phyloP scores from a whole-genome alignment of 306 rosid genomes.

The Erythrophleum fordii region DNA sequence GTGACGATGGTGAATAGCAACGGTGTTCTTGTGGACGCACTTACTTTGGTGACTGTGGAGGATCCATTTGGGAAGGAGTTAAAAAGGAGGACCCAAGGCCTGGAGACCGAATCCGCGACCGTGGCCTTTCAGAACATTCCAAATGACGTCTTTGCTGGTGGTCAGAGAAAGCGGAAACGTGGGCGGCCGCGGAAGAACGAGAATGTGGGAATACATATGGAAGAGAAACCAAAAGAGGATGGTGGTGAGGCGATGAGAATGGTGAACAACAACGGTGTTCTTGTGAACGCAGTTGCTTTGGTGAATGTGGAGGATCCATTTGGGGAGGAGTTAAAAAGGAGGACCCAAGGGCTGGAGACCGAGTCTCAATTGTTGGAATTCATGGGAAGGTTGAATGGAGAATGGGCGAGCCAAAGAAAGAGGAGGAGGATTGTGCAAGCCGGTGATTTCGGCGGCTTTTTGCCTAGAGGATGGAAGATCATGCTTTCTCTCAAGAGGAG shows the following conservation, averaged over 20 bases:
- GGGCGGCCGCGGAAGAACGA: conserved; percentile 74
- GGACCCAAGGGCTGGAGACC: conserved; percentile 63
- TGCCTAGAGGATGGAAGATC: conserved; percentile 75
- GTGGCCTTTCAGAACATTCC: conserved; percentile 18
- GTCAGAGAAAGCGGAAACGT: conserved; percentile 62
- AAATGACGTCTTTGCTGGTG: background rate
- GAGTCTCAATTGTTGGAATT: conserved; percentile 59
- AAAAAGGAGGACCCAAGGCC: conserved; percentile 26
- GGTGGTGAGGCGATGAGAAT: conserved; percentile 21
- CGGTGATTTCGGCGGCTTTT: conserved; percentile 41
- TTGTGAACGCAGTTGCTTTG: conserved; percentile 45
- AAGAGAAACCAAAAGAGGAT: conserved; percentile 27
- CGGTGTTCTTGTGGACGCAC: background rate
- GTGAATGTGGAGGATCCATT: conserved; percentile 56
- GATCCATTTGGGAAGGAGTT: conserved; percentile 22
- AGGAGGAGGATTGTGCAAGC: conserved; percentile 74
- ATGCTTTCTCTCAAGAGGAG: conserved; percentile 56
- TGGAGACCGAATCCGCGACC: conserved; percentile 16
- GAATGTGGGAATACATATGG: conserved; percentile 22
- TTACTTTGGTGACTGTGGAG: background rate
- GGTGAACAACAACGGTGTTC: conserved; percentile 37
- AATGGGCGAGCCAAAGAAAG: conserved; percentile 71
- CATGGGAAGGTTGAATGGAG: conserved; percentile 61
- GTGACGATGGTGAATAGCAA: background rate
- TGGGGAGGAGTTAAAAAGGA: conserved; percentile 60